These are phyloP conservation scores for Cytospora paraplurivora DNA, from an alignment of 2,329 filamentous ascomycete species.

Conservation along the genomic window DNA sequence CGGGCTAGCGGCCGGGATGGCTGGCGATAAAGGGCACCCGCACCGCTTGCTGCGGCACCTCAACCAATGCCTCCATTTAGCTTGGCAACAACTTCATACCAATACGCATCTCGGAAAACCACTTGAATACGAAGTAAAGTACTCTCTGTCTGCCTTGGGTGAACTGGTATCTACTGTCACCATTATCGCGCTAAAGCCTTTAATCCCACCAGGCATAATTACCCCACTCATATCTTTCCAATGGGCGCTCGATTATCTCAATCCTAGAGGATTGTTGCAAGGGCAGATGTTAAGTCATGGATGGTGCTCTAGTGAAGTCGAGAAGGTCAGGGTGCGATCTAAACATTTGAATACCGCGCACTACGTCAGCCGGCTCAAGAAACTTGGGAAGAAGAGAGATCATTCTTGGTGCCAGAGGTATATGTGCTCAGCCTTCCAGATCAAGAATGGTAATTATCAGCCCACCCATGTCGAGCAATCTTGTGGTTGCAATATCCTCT, in stretches of 20 bases:
- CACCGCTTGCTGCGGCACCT: background rate
- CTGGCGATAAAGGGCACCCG: background rate
- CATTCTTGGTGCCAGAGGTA: constrained; percentile 35
- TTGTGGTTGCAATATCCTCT: constrained; percentile 31
- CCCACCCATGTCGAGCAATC: constrained; percentile 31
- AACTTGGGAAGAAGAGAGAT: constrained; percentile 19
- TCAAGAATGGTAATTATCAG: constrained; percentile 35
- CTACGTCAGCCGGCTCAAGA: constrained; percentile 32
- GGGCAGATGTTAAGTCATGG: constrained; percentile 35
- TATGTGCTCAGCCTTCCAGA: constrained; percentile 37
- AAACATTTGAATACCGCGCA: constrained; percentile 33
- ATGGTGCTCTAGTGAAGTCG: constrained; percentile 40
- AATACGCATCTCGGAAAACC: background rate
- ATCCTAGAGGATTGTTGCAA: constrained; percentile 30
- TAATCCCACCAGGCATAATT: constrained; percentile 18
- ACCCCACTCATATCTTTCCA: too few species aligned
- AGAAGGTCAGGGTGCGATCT: constrained; percentile 33
- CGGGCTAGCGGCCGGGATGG: background rate
- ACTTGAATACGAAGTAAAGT: constrained; percentile 31
- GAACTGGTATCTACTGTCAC: constrained; percentile 33
- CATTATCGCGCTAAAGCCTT: constrained; percentile 20
- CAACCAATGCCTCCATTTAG: background rate
- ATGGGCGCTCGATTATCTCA: constrained; percentile 5
- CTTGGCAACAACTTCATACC: background rate
- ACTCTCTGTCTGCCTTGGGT: constrained; percentile 35